Evolutionary conservation across 2,329 filamentous ascomycete genomes (phyloP).

Genomic region (Sclerotiophoma versabilis): DNA sequence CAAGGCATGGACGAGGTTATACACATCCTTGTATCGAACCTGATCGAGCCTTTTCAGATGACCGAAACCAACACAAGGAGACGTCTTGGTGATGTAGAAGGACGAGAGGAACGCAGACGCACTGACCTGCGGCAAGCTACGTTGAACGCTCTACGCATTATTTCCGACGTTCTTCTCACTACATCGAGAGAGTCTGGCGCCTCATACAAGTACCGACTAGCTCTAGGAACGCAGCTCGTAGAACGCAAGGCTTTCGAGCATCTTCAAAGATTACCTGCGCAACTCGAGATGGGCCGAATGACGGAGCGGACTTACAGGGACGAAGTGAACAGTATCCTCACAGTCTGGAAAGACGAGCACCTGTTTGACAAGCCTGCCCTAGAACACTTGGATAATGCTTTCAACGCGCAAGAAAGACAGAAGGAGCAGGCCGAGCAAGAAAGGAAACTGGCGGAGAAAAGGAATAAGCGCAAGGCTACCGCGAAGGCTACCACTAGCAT

Average conservation of each 20-base stretch:
- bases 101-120: slow-evolving; percentile 32
- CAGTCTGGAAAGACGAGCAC: slow-evolving; percentile 43
- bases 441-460: slow-evolving; percentile 66
- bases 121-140: slow-evolving; percentile 34
- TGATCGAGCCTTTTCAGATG: slow-evolving; percentile 77
- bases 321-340: slow-evolving; percentile 43
- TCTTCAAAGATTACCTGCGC: slow-evolving; percentile 76
- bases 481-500: slow-evolving; percentile 13
- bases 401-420: slow-evolving; percentile 50
- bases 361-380: slow-evolving; percentile 42
- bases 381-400: slow-evolving; percentile 35
- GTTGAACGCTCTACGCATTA: slow-evolving; percentile 73
- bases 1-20: slow-evolving; percentile 89
- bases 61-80: slow-evolving; percentile 71
- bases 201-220: slow-evolving; percentile 78
- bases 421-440: slow-evolving; percentile 65
- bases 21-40: slow-evolving; percentile 83
- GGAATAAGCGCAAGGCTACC: slow-evolving; percentile 26
- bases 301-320: slow-evolving; percentile 65
- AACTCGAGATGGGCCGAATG: slow-evolving; percentile 78
- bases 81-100: slow-evolving; percentile 23
- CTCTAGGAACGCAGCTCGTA: slow-evolving; percentile 77
- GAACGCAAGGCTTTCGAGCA: slow-evolving; percentile 74
- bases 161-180: slow-evolving; percentile 80
- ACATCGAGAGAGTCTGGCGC: slow-evolving; percentile 37